Conservation (phyloP, 306 rosid genomes). For the Aeschynomene evenia region DNA sequence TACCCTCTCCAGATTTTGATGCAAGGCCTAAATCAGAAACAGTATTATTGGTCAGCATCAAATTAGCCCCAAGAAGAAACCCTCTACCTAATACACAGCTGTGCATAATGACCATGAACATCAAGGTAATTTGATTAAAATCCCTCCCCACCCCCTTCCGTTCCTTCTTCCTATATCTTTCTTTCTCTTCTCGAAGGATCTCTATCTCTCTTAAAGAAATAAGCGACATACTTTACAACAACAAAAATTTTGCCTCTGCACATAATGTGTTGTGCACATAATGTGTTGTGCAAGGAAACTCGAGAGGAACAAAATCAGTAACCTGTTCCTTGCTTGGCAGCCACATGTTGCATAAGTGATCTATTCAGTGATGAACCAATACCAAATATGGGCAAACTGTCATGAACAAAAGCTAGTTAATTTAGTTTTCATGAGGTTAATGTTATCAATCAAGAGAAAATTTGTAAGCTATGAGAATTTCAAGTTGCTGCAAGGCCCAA, state of each 20-base stretch:
- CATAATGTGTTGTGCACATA: too few relatives aligned
- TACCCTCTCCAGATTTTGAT: constrained; percentile 23
- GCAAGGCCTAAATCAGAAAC: constrained; percentile 26
- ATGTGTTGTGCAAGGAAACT: constrained; percentile 40
- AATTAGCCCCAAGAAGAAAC: constrained; percentile 10
- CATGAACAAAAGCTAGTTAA: constrained; percentile 25
- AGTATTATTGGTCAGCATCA: constrained; percentile 24
- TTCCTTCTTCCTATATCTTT: background rate
- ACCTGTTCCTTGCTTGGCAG: constrained; percentile 39
- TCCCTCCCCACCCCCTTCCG: background rate
- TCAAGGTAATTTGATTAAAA: constrained; percentile 29
- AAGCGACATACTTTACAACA: constrained; percentile 48
- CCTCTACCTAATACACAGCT: constrained; percentile 20
- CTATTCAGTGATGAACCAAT: constrained; percentile 36
- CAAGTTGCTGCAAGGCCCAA: constrained; percentile 6
- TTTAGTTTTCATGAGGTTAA: constrained; percentile 6
- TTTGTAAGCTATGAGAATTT: constrained; percentile 22
- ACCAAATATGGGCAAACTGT: constrained; percentile 40
- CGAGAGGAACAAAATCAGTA: constrained; percentile 26
- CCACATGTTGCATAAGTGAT: constrained; percentile 29
- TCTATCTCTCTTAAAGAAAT: constrained; percentile 15
- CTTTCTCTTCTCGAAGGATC: constrained; percentile 1
- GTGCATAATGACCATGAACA: constrained; percentile 4
- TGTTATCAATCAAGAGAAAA: constrained; percentile 1
- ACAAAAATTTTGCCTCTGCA: constrained; percentile 43